phyloP scores from a whole-genome alignment of 768 basidiomycete genomes.

The Lactarius trivialis region DNA sequence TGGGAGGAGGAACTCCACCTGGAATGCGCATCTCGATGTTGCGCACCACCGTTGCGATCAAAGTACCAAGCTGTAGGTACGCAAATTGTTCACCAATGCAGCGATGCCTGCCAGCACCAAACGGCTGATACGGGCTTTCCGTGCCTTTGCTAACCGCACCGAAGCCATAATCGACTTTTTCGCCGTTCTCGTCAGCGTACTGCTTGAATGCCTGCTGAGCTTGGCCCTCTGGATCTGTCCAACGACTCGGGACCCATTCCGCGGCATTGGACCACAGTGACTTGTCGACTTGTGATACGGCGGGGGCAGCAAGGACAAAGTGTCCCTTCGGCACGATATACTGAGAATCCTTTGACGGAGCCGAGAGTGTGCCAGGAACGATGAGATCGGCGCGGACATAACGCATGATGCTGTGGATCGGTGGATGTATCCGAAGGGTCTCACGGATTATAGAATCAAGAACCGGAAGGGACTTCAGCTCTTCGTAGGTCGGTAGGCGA shows the following conservation, averaged over 20 bases:
- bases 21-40: slow-evolving; percentile 68
- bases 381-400: slow-evolving; percentile 81
- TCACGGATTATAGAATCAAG: slow-evolving; percentile 90
- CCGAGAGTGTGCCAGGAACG: slow-evolving; percentile 72
- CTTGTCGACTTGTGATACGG: slow-evolving; percentile 84
- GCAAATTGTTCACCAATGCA: slow-evolving; percentile 98
- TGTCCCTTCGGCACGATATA: slow-evolving; percentile 89
- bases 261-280: slow-evolving; percentile 66
- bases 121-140: slow-evolving; percentile 93
- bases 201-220: slow-evolving; percentile 71
- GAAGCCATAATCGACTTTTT: slow-evolving; percentile 95
- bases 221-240: slow-evolving; percentile 79
- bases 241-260: slow-evolving; percentile 75
- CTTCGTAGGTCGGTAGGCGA: slow-evolving; percentile 78
- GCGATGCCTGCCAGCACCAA: slow-evolving; percentile 93
- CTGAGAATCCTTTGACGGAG: slow-evolving; percentile 63
- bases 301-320: slow-evolving; percentile 84
- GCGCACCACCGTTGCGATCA: slow-evolving; percentile 75
- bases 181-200: slow-evolving; percentile 69
- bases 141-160: slow-evolving; percentile 95
- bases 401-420: slow-evolving; percentile 94
- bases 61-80: slow-evolving; percentile 83
- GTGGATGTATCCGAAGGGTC: slow-evolving; percentile 88
- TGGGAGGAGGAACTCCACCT: slow-evolving; percentile 64
- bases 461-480: slow-evolving; percentile 73